Evolutionary conservation across 805 yeast species (phyloP).

Genomic region (Cyberlindnera suaveolens): DNA sequence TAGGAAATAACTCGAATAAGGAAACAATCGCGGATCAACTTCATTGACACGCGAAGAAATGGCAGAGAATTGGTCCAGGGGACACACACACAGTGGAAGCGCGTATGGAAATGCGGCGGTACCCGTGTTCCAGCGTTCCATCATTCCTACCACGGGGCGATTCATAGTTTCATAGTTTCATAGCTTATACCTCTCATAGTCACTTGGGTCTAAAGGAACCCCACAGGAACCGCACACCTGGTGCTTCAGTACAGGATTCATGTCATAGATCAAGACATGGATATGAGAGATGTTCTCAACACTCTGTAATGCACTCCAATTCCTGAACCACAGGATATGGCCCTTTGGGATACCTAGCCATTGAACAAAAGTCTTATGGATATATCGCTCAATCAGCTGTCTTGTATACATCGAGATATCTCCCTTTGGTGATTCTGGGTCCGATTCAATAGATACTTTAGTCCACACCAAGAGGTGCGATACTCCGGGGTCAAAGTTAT

Average conservation of each 20-base stretch:
- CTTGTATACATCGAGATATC: constrained; percentile 30
- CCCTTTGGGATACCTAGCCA: constrained; percentile 33
- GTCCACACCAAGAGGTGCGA: constrained; percentile 65
- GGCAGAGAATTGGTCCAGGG: no score
- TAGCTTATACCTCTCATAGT: no score
- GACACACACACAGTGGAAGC: no score
- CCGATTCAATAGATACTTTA: constrained; percentile 38
- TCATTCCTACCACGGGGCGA: no score
- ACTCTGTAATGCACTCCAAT: constrained; percentile 65
- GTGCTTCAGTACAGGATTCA: not conserved
- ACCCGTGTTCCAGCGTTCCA: no score
- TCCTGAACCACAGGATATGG: constrained; percentile 52
- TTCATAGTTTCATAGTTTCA: no score
- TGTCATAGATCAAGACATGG: constrained; percentile 46
- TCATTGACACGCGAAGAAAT: no score
- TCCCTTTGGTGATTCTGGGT: constrained; percentile 48
- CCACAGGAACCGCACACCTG: constrained; percentile 10
- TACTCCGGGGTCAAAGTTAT: constrained; percentile 45
- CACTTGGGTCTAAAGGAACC: not conserved
- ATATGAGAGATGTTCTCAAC: constrained; percentile 60
- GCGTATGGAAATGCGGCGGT: no score
- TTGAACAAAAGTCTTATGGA: constrained; percentile 36
- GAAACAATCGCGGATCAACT: no score
- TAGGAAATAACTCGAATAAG: no score
- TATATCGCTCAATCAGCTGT: constrained; percentile 39